Evolutionary conservation across 2,329 filamentous ascomycete genomes (phyloP).

Genomic region (Fusarium chuoi): DNA sequence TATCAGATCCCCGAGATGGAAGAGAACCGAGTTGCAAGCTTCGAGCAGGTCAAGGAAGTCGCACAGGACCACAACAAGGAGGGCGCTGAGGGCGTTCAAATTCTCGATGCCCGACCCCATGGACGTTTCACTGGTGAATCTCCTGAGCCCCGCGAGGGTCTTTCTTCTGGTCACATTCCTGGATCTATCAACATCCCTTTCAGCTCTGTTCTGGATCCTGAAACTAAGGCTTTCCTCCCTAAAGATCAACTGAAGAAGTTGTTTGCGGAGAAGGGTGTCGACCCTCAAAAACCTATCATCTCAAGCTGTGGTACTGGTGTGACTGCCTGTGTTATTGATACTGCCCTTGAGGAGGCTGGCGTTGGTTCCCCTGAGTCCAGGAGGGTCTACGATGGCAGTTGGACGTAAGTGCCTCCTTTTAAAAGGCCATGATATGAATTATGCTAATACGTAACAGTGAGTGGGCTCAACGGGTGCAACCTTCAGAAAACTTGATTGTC

Average conservation of each 20-base stretch:
- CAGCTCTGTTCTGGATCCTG: constrained; percentile 79
- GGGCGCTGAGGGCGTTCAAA: constrained; percentile 83
- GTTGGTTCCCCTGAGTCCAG: constrained; percentile 74
- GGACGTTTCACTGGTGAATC: constrained; percentile 85
- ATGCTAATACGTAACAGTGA: constrained; percentile 57
- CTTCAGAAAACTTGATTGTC: constrained; percentile 70
- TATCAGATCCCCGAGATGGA: constrained; percentile 73
- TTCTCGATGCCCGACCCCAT: constrained; percentile 84
- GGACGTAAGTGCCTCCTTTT: constrained; percentile 78
- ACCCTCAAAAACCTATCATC: constrained; percentile 83
- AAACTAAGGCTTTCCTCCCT: constrained; percentile 82
- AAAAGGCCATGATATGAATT: background rate
- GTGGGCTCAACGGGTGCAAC: constrained; percentile 73
- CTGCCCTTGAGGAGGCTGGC: constrained; percentile 82
- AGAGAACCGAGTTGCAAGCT: constrained; percentile 75
- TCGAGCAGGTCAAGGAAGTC: constrained; percentile 83
- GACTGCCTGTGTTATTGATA: constrained; percentile 90
- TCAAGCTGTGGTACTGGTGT: constrained; percentile 93
- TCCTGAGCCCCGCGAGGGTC: constrained; percentile 85
- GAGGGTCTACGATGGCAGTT: constrained; percentile 93
- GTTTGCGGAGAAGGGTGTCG: constrained; percentile 82
- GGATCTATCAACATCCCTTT: constrained; percentile 87
- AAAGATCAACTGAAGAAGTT: constrained; percentile 76
- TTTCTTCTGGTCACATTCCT: constrained; percentile 92
- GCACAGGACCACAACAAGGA: constrained; percentile 83